Percentiles rank a stretch among this genome's conserved stretches.
phyloP scores from a whole-genome alignment of 768 basidiomycete species.

The Boletus rex-veris region DNA sequence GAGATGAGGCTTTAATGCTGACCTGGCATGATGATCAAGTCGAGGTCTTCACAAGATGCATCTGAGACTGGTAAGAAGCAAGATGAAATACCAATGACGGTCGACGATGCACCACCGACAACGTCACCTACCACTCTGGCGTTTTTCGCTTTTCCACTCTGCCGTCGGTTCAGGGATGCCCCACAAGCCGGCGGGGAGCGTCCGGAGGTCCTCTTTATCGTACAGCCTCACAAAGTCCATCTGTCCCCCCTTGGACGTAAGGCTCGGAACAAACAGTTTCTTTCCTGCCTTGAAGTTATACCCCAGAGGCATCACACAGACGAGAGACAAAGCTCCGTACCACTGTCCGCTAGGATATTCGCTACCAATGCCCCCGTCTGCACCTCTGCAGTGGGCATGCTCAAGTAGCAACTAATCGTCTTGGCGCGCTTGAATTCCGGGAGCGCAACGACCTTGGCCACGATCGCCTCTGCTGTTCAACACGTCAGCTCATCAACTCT shows the following conservation, averaged over 20 bases:
- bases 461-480: conserved; percentile 35
- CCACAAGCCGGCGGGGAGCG: conserved; percentile 63
- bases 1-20: conserved; percentile 14
- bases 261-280: conserved; percentile 66
- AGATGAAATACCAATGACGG: conserved; percentile 1
- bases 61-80: conserved; percentile 28
- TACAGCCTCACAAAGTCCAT: conserved; percentile 72
- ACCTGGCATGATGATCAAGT: conserved; percentile 71
- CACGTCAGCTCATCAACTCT: not conserved
- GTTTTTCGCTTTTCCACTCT: conserved; percentile 40
- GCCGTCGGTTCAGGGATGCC: conserved; percentile 67
- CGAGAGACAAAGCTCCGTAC: conserved; percentile 34
- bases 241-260: conserved; percentile 39
- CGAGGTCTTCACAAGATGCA: conserved; percentile 40
- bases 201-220: conserved; percentile 51
- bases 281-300: conserved; percentile 45
- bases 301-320: not conserved
- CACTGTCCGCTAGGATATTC: conserved; percentile 47
- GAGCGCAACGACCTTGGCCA: conserved; percentile 44
- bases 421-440: conserved; percentile 48
- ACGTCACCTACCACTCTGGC: conserved; percentile 49
- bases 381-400: conserved; percentile 72
- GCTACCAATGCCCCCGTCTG: conserved; percentile 53
- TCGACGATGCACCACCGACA: not conserved
- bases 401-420: conserved; percentile 71